phyloP scores from a whole-genome alignment of 2,329 filamentous ascomycete genomes.

The Fusarium pininemorale region DNA sequence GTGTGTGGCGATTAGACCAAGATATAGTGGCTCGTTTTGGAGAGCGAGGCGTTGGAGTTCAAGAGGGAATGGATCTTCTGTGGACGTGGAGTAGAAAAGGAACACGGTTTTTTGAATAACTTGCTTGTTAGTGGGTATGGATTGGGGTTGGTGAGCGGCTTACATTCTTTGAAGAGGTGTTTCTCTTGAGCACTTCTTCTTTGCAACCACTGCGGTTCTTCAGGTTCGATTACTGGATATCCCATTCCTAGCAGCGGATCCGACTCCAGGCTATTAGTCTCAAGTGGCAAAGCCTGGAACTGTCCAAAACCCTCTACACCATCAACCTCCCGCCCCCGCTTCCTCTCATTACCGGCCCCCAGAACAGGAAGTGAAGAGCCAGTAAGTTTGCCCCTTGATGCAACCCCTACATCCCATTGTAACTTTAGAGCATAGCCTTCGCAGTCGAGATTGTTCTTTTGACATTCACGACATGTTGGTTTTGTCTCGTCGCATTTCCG shows the following conservation, averaged over 20 bases:
- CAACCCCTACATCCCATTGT: conserved; percentile 26
- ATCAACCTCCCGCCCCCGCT: too few relatives aligned
- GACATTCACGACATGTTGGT: conserved; percentile 21
- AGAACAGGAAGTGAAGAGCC: conserved; percentile 15
- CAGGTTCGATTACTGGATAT: neutral
- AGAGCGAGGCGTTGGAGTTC: conserved; percentile 1
- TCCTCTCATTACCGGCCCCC: neutral
- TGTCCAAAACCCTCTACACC: neutral
- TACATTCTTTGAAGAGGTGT: conserved; percentile 6
- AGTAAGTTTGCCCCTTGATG: conserved; percentile 17
- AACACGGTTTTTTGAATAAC: conserved; percentile 20
- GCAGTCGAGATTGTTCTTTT: conserved; percentile 10
- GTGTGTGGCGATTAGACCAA: conserved; percentile 17
- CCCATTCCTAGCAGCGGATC: neutral
- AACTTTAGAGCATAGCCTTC: conserved; percentile 25
- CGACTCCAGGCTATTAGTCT: neutral
- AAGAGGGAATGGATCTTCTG: conserved; percentile 4
- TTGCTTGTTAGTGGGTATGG: neutral
- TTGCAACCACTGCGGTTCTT: neutral
- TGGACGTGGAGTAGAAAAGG: conserved; percentile 19
- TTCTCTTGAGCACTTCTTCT: neutral
- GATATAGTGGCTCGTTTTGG: conserved; percentile 16
- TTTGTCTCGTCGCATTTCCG: conserved; percentile 35
- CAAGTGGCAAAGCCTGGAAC: neutral
- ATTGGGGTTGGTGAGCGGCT: fast-evolving